These are phyloP conservation scores for Stemphylium vesicarium DNA, from an alignment of 2,329 filamentous ascomycete genomes.

Conservation along the genomic window DNA sequence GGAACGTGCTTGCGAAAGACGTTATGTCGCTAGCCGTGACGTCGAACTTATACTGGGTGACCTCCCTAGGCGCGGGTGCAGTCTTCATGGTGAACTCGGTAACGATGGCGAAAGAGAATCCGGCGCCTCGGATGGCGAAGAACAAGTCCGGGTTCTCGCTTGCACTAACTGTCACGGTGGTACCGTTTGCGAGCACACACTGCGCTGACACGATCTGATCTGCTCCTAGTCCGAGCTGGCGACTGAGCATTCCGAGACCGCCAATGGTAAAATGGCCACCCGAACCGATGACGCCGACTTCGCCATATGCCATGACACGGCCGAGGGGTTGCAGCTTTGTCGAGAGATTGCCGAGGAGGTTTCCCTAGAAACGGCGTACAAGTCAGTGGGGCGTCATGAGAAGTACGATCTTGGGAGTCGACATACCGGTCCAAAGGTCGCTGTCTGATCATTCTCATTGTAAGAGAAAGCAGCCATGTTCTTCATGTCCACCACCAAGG, in stretches of 20 bases:
- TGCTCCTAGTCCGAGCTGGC: conserved; percentile 43
- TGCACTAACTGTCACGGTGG: conserved; percentile 48
- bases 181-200: conserved; percentile 50
- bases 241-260: conserved; percentile 41
- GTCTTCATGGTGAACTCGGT: conserved; percentile 50
- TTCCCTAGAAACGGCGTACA: conserved; percentile 40
- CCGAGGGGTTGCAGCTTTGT: conserved; percentile 44
- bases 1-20: conserved; percentile 40
- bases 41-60: conserved; percentile 44
- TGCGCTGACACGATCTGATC: conserved; percentile 46
- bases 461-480: conserved; percentile 16
- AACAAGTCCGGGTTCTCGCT: conserved; percentile 50
- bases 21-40: conserved; percentile 31
- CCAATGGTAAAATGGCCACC: conserved; percentile 49
- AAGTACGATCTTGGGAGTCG: too few species aligned
- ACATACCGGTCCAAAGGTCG: too few species aligned
- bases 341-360: conserved; percentile 53
- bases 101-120: conserved; percentile 52
- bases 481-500: conserved; percentile 58
- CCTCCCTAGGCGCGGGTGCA: conserved; percentile 39
- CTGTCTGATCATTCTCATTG: too few species aligned
- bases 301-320: conserved; percentile 57
- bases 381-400: conserved; percentile 41
- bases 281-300: conserved; percentile 46
- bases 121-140: conserved; percentile 53